A percentile compares a stretch with the other conserved stretches of the same genome.
Evolutionary conservation across 2,329 filamentous ascomycete species (phyloP).

Genomic region (Sporothrix schenckii): DNA sequence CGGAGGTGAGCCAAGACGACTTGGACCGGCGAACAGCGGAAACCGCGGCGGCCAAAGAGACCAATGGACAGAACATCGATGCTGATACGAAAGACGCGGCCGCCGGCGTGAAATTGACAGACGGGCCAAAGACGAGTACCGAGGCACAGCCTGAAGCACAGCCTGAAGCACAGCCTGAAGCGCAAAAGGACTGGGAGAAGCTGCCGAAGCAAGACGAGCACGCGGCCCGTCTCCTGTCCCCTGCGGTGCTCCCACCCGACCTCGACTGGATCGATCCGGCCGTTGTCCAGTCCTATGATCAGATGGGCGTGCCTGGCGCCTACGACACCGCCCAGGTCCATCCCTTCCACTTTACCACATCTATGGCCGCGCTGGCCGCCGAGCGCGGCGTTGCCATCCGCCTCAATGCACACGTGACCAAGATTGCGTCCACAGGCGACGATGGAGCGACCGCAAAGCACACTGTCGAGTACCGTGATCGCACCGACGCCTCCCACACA

Average conservation of each 20-base stretch:
- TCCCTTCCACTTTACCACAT: constrained; percentile 84
- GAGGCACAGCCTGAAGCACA: background rate
- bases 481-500: constrained; percentile 45
- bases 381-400: constrained; percentile 70
- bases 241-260: constrained; percentile 70
- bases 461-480: constrained; percentile 63
- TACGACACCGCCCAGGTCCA: constrained; percentile 91
- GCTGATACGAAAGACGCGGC: background rate
- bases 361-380: constrained; percentile 75
- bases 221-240: constrained; percentile 53
- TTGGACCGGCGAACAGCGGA: constrained; percentile 31
- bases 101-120: too few species aligned
- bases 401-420: constrained; percentile 67
- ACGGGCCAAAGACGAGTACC: too few species aligned
- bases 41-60: constrained; percentile 36
- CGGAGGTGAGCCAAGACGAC: constrained; percentile 41
- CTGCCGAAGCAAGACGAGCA: constrained; percentile 61
- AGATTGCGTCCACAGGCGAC: constrained; percentile 54
- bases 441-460: constrained; percentile 41
- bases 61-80: background rate
- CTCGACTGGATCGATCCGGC: constrained; percentile 81
- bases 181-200: constrained; percentile 59
- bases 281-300: constrained; percentile 69
- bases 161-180: background rate
- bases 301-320: constrained; percentile 72